A percentile compares a stretch with the other conserved stretches of the same genome.
Conservation (phyloP, 2,329 filamentous ascomycete genomes). For the Neofusicoccum sp. region DNA sequence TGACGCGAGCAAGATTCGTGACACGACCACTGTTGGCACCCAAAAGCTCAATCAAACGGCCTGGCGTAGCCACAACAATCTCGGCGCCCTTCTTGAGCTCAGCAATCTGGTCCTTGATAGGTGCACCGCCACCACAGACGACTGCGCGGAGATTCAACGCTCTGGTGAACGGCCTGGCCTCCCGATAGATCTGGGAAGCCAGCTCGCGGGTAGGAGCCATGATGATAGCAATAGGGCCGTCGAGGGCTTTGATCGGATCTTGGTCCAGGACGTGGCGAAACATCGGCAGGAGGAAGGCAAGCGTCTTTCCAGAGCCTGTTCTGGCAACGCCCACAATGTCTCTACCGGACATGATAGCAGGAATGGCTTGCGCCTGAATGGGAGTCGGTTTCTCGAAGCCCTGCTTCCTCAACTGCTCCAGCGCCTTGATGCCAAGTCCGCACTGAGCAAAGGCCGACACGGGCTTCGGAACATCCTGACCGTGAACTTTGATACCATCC, state of each 20-base stretch:
- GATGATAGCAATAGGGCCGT: conserved; percentile 85
- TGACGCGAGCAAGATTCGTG: conserved; percentile 84
- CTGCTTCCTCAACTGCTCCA: conserved; percentile 80
- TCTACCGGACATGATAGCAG: conserved; percentile 91
- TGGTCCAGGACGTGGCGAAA: conserved; percentile 98
- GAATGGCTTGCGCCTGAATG: conserved; percentile 94
- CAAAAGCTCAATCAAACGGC: conserved; percentile 92
- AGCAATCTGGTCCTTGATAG: conserved; percentile 96
- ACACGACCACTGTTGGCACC: conserved; percentile 93
- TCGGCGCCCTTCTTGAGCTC: conserved; percentile 94
- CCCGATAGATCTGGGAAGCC: conserved; percentile 88
- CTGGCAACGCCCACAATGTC: conserved; percentile 97
- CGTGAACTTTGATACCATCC: conserved; percentile 85
- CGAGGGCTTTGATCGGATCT: conserved; percentile 74
- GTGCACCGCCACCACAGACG: conserved; percentile 91
- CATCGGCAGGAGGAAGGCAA: conserved; percentile 95
- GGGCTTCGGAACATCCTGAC: conserved; percentile 82
- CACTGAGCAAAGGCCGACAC: conserved; percentile 97
- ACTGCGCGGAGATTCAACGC: conserved; percentile 82
- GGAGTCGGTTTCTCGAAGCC: conserved; percentile 88
- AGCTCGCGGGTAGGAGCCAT: conserved; percentile 95
- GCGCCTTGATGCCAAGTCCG: conserved; percentile 80
- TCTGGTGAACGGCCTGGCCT: conserved; percentile 93
- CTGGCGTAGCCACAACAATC: conserved; percentile 89
- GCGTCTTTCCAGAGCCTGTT: conserved; percentile 95